Evolutionary conservation across 345 rosid species (phyloP).

Genomic region (Citrus trifoliata): DNA sequence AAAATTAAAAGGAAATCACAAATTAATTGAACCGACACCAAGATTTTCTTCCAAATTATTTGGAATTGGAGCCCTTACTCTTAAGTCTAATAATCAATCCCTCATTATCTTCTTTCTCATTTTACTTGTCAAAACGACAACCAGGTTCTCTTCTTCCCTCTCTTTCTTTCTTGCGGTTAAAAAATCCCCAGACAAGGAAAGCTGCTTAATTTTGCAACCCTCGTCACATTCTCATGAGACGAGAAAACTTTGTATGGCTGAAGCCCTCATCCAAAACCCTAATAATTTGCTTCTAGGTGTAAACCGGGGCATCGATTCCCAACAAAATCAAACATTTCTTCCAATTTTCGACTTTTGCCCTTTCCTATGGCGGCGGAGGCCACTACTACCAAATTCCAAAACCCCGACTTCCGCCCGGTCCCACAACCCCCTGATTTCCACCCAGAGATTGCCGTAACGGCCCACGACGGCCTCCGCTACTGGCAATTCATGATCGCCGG

Average conservation of each 20-base stretch:
- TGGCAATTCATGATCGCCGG: constrained; percentile 98
- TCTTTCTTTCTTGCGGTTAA: background rate
- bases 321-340: background rate
- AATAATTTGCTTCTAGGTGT: background rate
- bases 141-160: background rate
- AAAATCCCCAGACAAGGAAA: background rate
- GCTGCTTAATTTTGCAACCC: background rate
- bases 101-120: too few species aligned
- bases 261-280: constrained; percentile 7
- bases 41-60: background rate
- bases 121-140: background rate
- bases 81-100: too few species aligned
- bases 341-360: background rate
- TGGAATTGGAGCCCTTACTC: background rate
- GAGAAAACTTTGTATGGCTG: constrained; percentile 1
- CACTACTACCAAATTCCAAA: constrained; percentile 50
- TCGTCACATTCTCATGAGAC: background rate
- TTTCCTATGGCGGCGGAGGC: constrained; percentile 61
- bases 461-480: constrained; percentile 66
- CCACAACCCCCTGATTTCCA: constrained; percentile 62
- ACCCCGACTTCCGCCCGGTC: constrained; percentile 62
- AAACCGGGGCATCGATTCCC: background rate
- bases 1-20: background rate
- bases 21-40: too few species aligned
- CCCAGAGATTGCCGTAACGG: constrained; percentile 38